These are phyloP conservation scores for Hymenoscyphus albidus DNA, from an alignment of 2,329 filamentous ascomycete species.

Conservation along the genomic window DNA sequence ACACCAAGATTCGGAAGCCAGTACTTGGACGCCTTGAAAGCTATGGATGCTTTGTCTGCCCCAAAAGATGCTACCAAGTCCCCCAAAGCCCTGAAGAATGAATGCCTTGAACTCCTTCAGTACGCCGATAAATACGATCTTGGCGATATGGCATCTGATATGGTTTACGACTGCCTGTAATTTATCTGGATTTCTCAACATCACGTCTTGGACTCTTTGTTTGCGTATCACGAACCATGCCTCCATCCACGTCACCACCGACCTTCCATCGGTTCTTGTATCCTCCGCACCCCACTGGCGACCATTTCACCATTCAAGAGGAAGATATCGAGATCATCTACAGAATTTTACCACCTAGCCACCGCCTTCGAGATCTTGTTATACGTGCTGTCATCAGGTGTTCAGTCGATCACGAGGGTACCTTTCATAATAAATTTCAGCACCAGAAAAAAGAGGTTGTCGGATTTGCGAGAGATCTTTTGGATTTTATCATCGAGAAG, in stretches of 20 bases:
- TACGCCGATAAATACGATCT: constrained; percentile 15
- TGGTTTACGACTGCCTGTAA: constrained; percentile 7
- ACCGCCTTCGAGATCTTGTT: constrained; percentile 8
- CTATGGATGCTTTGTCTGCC: background rate
- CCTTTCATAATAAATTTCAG: background rate
- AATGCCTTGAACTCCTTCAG: constrained; percentile 10
- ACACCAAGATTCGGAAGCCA: background rate
- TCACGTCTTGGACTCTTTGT: background rate
- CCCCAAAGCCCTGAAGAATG: background rate
- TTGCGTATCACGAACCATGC: too few species aligned
- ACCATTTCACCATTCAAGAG: background rate
- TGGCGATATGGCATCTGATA: background rate
- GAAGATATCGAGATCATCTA: constrained; percentile 14
- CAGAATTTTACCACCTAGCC: constrained; percentile 6
- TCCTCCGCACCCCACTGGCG: background rate
- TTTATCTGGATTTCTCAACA: background rate
- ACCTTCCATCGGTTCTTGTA: too few species aligned
- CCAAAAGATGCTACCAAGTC: background rate
- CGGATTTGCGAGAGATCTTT: constrained; percentile 15
- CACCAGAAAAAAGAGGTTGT: constrained; percentile 9
- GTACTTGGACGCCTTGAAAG: background rate
- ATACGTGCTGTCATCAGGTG: constrained; percentile 7
- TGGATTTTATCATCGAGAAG: background rate
- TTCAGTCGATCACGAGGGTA: background rate
- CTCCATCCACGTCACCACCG: too few species aligned